A percentile compares a stretch with the other conserved stretches of the same genome.
phyloP scores from a whole-genome alignment of 345 rosid species.

The Eucalyptus regnans region DNA sequence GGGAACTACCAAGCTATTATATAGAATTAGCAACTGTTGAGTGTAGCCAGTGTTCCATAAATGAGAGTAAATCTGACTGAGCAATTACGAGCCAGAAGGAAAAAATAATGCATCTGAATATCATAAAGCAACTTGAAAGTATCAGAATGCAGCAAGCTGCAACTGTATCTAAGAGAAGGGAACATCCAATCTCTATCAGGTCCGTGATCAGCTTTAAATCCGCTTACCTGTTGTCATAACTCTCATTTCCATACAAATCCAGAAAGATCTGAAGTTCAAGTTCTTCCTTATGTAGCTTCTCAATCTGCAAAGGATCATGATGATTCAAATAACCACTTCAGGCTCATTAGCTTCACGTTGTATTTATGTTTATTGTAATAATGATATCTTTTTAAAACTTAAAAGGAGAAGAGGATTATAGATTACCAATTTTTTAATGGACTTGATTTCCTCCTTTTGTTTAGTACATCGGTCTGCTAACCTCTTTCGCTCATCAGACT shows the following conservation, averaged over 20 bases:
- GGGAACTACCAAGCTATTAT: neutral
- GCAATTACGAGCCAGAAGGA: neutral
- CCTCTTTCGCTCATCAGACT: slow-evolving; percentile 59
- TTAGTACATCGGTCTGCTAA: slow-evolving; percentile 49
- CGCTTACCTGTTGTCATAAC: slow-evolving; percentile 58
- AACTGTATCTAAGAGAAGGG: neutral
- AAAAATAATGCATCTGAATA: neutral
- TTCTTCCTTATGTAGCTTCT: slow-evolving; percentile 65
- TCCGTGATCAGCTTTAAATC: neutral
- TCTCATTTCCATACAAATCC: slow-evolving; percentile 67
- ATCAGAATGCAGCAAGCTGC: neutral
- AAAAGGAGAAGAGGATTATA: neutral
- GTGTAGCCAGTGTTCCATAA: neutral
- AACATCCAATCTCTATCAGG: neutral
- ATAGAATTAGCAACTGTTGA: neutral
- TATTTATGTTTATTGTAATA: neutral
- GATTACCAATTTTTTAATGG: slow-evolving; percentile 43
- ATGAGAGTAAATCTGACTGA: neutral
- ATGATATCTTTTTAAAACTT: neutral
- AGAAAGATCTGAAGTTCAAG: slow-evolving; percentile 54
- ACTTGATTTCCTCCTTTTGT: slow-evolving; percentile 60
- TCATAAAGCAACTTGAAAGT: neutral
- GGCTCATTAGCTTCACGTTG: neutral
- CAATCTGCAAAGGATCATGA: slow-evolving; percentile 44
- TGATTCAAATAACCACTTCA: neutral